phyloP scores from a whole-genome alignment of 306 rosid genomes.

The Malus sylvestris region DNA sequence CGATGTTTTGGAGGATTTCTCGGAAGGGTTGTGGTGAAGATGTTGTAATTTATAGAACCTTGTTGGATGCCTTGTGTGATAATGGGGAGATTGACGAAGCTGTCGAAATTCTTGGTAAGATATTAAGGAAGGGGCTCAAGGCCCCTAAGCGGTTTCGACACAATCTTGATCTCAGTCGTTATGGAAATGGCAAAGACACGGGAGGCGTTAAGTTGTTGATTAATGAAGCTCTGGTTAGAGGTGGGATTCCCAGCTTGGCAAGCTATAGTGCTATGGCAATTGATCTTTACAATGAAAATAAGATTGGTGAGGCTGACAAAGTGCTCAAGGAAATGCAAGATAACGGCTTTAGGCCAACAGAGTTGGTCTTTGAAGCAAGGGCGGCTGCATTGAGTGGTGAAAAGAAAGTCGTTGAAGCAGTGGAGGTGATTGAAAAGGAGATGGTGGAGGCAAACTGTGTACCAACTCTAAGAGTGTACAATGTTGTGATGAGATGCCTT shows the following conservation, averaged over 20 bases:
- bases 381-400: constrained; percentile 18
- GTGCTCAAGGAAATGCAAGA: constrained; percentile 19
- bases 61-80: constrained; percentile 33
- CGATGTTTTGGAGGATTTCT: constrained; percentile 49
- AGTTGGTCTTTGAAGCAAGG: constrained; percentile 30
- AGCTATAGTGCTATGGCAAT: constrained; percentile 29
- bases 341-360: constrained; percentile 28
- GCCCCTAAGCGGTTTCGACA: constrained; percentile 19
- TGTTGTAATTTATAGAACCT: constrained; percentile 28
- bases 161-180: constrained; percentile 14
- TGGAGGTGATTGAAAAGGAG: constrained; percentile 29
- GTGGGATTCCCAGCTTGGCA: constrained; percentile 34
- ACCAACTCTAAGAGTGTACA: constrained; percentile 21
- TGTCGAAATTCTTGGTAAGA: constrained; percentile 36
- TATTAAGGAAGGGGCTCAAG: constrained; percentile 34
- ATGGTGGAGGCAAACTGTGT: constrained; percentile 21
- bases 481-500: constrained; percentile 21
- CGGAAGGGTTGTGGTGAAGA: constrained; percentile 43
- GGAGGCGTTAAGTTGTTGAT: constrained; percentile 16
- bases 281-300: constrained; percentile 31
- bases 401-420: constrained; percentile 29
- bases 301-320: constrained; percentile 21
- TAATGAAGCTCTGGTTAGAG: constrained; percentile 33
- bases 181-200: neutral
- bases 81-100: constrained; percentile 31